Evolutionary conservation across 1,284 basidiomycete species (phyloP).

Genomic region (Hymenochaete sp.): DNA sequence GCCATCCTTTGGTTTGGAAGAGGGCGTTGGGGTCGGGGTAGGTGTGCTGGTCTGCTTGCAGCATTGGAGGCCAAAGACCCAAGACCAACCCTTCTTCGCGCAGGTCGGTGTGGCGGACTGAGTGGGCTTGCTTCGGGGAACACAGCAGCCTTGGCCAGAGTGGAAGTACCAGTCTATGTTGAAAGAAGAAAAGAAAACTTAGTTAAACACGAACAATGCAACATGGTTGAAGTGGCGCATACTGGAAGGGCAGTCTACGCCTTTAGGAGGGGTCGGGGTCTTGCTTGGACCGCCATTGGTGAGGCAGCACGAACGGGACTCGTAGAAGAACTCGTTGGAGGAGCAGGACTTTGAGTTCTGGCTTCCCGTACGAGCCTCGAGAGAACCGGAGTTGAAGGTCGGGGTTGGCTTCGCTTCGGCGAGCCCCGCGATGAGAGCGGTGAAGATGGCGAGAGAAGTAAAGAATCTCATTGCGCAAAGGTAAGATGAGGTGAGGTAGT

Average conservation of each 20-base stretch:
- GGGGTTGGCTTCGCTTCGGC: conserved; percentile 16
- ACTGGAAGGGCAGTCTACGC: conserved; percentile 14
- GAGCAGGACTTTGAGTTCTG: conserved; percentile 3
- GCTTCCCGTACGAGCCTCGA: background rate
- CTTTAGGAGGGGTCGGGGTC: conserved; percentile 13
- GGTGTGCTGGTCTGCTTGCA: too few relatives aligned
- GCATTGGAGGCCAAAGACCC: conserved; percentile 12
- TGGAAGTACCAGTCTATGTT: conserved; percentile 17
- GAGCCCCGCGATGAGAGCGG: conserved; percentile 15
- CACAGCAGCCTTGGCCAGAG: conserved; percentile 17
- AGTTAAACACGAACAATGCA: background rate
- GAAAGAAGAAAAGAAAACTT: background rate
- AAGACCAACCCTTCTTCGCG: conserved; percentile 8
- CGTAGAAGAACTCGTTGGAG: conserved; percentile 17
- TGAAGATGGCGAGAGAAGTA: conserved; percentile 15
- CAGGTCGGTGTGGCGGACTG: conserved; percentile 12
- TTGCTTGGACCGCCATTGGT: conserved; percentile 15
- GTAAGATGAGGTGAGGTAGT: background rate
- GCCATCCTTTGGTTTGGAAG: too few relatives aligned
- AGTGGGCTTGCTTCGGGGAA: conserved; percentile 11
- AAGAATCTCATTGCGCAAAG: conserved; percentile 7
- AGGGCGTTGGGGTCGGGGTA: too few relatives aligned
- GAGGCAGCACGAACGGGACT: conserved; percentile 17
- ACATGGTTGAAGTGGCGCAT: background rate
- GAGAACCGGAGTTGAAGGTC: conserved; percentile 2